Conservation (phyloP, 192 early-diverging fungal genomes). For the Gamsiella multidivaricata region DNA sequence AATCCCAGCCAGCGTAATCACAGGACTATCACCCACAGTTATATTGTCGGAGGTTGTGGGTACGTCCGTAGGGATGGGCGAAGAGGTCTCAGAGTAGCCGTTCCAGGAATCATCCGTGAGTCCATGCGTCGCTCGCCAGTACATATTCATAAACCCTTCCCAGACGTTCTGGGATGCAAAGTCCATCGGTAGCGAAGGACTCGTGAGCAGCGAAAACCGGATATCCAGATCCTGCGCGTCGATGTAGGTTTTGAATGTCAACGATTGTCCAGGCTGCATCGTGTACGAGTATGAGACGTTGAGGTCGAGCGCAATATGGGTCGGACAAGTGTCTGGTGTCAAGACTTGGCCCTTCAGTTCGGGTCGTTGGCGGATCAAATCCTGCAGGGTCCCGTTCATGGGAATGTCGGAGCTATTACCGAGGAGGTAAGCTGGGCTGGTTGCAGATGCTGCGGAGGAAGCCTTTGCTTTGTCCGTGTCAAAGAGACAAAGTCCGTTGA, state of each 20-base stretch:
- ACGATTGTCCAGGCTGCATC: constrained; percentile 18
- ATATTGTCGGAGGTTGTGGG: not conserved
- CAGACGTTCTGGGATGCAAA: constrained; percentile 42
- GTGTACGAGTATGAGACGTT: not conserved
- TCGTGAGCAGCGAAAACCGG: constrained; percentile 27
- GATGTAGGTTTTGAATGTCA: constrained; percentile 46
- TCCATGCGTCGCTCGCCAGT: constrained; percentile 45
- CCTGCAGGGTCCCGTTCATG: constrained; percentile 27
- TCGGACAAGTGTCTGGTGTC: constrained; percentile 11
- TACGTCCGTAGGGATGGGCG: constrained; percentile 17
- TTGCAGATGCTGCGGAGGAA: not conserved
- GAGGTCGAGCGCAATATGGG: constrained; percentile 3
- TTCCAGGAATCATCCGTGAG: constrained; percentile 37
- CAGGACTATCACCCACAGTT: not conserved
- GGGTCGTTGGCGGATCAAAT: constrained; percentile 22
- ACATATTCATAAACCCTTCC: constrained; percentile 57
- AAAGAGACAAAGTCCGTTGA: constrained; percentile 50
- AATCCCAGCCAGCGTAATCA: constrained; percentile 17
- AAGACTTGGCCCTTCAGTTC: constrained; percentile 5
- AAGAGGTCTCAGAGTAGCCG: constrained; percentile 6
- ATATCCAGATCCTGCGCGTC: constrained; percentile 30
- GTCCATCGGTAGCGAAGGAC: not conserved
- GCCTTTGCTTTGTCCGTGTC: constrained; percentile 50
- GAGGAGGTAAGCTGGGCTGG: constrained; percentile 22
- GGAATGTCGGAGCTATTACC: constrained; percentile 24